Evolutionary conservation across 441 rosid species (phyloP).

Genomic region (Euphorbia neoarborescens): DNA sequence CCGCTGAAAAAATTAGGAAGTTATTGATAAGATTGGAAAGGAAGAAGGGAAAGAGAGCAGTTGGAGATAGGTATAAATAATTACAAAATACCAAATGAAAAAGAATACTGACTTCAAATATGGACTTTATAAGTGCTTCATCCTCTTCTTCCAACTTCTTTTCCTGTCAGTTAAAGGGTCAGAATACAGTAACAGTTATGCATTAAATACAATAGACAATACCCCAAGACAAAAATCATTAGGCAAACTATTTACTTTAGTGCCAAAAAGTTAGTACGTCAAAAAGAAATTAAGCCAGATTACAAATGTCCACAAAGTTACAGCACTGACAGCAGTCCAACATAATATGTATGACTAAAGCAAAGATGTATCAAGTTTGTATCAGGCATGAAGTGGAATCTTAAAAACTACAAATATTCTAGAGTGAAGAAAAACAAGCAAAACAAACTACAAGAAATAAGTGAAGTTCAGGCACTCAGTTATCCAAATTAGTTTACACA

Average conservation of each 20-base stretch:
- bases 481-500: neutral
- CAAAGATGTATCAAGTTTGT: neutral
- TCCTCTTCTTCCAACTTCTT: constrained; percentile 84
- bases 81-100: neutral
- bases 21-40: constrained; percentile 10
- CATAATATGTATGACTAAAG: neutral
- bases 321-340: neutral
- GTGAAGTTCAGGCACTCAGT: neutral
- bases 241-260: neutral
- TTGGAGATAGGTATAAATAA: neutral
- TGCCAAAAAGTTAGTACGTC: neutral
- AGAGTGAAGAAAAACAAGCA: neutral
- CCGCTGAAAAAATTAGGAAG: constrained; percentile 27
- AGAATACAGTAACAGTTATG: neutral
- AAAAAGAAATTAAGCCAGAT: neutral
- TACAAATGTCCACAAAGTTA: neutral
- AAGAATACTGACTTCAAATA: constrained; percentile 53
- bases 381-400: neutral
- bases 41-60: neutral
- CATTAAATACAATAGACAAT: neutral
- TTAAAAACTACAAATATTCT: neutral
- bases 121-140: constrained; percentile 66
- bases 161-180: constrained; percentile 33
- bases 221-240: neutral
- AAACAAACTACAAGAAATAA: neutral